Evolutionary conservation across 2,329 filamentous ascomycete genomes (phyloP), one percentile per base, ranked within the genome.

Genomic region (Xylariaceae sp.): DNA sequence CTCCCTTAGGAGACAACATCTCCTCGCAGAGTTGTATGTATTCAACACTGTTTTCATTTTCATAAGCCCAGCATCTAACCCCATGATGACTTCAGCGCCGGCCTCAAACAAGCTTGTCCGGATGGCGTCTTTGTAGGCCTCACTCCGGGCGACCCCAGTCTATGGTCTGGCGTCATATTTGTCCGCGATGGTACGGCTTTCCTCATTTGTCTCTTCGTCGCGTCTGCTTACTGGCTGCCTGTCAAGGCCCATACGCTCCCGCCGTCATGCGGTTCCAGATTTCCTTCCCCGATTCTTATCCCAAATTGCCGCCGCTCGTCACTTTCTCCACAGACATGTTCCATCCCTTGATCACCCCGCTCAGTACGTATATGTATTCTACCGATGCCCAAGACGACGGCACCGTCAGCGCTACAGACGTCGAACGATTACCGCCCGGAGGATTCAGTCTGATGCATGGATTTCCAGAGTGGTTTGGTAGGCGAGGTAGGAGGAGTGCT

Each of bases 351-450:
- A 84, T 97, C 55, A 90, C 91, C 6, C 91, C 93, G 29, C 76
- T 94, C 50, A 95, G 90, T n/a, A 95, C 89, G 3, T 94, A 95
- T 68, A 93, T 88, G 62, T 94, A 95, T 71, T 86, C 88, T 34
- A 90, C 88, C 50, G 84, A 86, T 46, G 81, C 86, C 27, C 80
- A 86, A 50, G 83, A 83, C 50, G 78, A 79, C 45, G 88, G 87
- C 38, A 88, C 88, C 0, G 85, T 91, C 50, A 92, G 87, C 63
- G 88, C 89, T 7, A 85, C 83, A 2, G 89, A 95, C 57, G 83
- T 88, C 25, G 88, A 94, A 62, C 76, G 87, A 12, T 71, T 96
- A 42, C 87, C 90, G 0, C 91, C 92, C 0, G 93, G 92, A 2
- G 88, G 89, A 0, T 95, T 96, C 70, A 95, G 87, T 59, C 72